Base-by-base conservation (phyloP, 1,284 basidiomycete genomes). In the Cystobasidium sp. region DNA sequence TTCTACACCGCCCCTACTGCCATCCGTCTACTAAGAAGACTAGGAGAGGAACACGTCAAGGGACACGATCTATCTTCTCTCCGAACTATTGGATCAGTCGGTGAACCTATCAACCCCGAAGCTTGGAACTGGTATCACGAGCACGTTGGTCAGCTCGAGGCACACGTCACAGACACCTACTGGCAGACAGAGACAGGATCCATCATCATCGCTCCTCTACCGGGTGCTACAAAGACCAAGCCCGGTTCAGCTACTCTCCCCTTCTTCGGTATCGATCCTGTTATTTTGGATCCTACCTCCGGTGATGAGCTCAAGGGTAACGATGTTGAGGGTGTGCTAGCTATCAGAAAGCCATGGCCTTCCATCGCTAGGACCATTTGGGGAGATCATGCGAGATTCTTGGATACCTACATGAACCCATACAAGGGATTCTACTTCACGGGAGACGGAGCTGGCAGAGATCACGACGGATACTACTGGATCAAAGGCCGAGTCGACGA, bases 81-180 rank as follows among this genome's bases (percentile, higher is more conserved):
- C 75, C 89, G 96, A 75, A 91, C 97, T 22, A 86, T 99, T 51
- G 96, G 96, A 43, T 90, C 87, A 74, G 96, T 99, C 69, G 97
- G 96, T 68, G 96, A 99, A 85, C 97, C 97, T 6, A 98, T 99
- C 86, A 98, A 98, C 85, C 95, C 96, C 39, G 96, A 98, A 83
- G 97, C 96, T 4, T 98, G 97, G 96, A 88, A 95, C 81, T 98
- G 96, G 96, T 97, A 96, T 85, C 92, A 93, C 83, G 93, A 97
- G 81, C 88, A 93, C 81, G 94, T 97, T 72, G 97, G 96, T 41
- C 88, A 88, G 80, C 86, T 85, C 77, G 86, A 98, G 83, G 97
- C 94, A 81, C 94, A 96, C 18, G 91, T 99, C 78, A 44, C 53
- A 18, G 69, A 71, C 49, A 80, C 79, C 1, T 79, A 79, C 74